Percentiles rank a stretch among this genome's conserved stretches.
Conservation (phyloP, 345 rosid species). For the Euphorbia tirucalli region DNA sequence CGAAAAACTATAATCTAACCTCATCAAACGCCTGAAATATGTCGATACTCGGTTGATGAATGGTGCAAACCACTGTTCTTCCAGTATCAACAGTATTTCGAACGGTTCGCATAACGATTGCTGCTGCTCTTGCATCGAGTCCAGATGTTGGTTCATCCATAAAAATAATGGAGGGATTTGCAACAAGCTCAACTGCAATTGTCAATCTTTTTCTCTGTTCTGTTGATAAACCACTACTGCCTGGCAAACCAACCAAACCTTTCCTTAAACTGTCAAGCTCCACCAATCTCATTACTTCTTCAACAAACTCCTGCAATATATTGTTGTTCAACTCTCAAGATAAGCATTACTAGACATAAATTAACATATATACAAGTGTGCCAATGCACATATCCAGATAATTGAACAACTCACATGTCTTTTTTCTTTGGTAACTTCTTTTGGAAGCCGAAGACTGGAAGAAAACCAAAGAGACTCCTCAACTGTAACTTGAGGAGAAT, state of each 20-base stretch:
- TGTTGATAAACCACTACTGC: slow-evolving; percentile 81
- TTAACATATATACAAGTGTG: neutral
- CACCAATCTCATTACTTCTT: slow-evolving; percentile 86
- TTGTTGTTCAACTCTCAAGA: slow-evolving; percentile 10
- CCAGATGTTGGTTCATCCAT: slow-evolving; percentile 99
- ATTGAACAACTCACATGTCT: slow-evolving; percentile 43
- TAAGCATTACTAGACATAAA: neutral
- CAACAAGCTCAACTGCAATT: slow-evolving; percentile 94
- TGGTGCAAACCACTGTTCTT: slow-evolving; percentile 89
- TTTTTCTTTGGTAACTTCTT: slow-evolving; percentile 62
- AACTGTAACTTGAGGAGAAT: slow-evolving; percentile 95
- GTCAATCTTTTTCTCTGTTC: slow-evolving; percentile 93
- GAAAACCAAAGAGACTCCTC: slow-evolving; percentile 93
- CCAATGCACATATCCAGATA: neutral
- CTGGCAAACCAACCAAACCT: slow-evolving; percentile 85
- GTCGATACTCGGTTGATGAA: slow-evolving; percentile 93
- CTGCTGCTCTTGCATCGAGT: slow-evolving; percentile 96
- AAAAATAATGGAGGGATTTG: slow-evolving; percentile 87
- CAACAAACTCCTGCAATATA: slow-evolving; percentile 80
- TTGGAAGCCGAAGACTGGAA: slow-evolving; percentile 75
- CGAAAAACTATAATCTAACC: slow-evolving; percentile 36
- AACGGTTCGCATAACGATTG: slow-evolving; percentile 91
- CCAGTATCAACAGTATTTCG: slow-evolving; percentile 97
- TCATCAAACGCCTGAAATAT: slow-evolving; percentile 95
- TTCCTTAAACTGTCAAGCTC: slow-evolving; percentile 70